These are phyloP conservation scores for Chromosphaera perkinsii DNA, from an alignment of 208 protist species.

Conservation along the genomic window DNA sequence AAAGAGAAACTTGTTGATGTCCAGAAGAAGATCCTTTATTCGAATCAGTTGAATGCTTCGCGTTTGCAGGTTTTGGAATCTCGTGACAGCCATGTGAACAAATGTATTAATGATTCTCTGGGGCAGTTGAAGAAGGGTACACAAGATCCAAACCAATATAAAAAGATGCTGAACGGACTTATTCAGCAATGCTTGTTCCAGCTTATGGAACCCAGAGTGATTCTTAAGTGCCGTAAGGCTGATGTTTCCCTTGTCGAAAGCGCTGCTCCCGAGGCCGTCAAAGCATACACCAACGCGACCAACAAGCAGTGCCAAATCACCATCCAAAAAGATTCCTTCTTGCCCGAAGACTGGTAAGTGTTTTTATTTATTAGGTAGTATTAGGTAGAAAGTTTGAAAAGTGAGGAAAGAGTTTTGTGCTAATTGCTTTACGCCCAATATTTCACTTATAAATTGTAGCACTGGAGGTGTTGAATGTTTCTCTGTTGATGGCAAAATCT, in stretches of 20 bases:
- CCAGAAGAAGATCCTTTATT: constrained; percentile 66
- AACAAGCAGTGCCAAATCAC: constrained; percentile 19
- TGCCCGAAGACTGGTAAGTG: constrained; percentile 10
- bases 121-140: constrained; percentile 39
- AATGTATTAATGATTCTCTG: constrained; percentile 47
- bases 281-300: constrained; percentile 43
- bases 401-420: no score
- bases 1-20: constrained; percentile 72
- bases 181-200: constrained; percentile 46
- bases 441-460: constrained; percentile 21
- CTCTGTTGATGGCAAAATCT: constrained; percentile 51
- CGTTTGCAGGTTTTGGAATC: constrained; percentile 64
- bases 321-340: constrained; percentile 19
- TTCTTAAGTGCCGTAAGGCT: constrained; percentile 49
- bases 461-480: constrained; percentile 60
- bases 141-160: constrained; percentile 49
- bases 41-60: constrained; percentile 61
- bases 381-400: no score
- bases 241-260: constrained; percentile 46
- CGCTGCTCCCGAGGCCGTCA: constrained; percentile 22
- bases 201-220: constrained; percentile 48
- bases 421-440: no score
- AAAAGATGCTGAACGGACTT: constrained; percentile 52
- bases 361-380: neutral
- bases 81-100: constrained; percentile 55